A percentile compares a stretch with the other conserved stretches of the same genome.
Evolutionary conservation across 2,329 filamentous ascomycete species (phyloP).

Genomic region (Aureobasidium sp.): DNA sequence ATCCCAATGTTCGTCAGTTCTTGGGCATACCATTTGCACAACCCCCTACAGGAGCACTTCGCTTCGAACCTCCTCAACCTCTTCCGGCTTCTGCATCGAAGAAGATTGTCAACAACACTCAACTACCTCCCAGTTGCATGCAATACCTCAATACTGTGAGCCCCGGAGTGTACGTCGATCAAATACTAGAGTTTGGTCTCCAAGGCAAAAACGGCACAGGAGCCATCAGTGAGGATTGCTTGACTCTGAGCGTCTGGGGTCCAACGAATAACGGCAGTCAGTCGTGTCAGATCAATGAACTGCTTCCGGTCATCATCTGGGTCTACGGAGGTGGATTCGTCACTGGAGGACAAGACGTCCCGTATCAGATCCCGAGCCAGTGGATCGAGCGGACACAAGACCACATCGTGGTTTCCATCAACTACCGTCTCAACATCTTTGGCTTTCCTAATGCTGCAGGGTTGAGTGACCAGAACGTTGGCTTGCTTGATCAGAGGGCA

Average conservation of each 20-base stretch:
- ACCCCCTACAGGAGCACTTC: constrained; percentile 21
- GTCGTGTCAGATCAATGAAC: constrained; percentile 12
- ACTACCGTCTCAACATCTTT: constrained; percentile 38
- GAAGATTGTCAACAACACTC: constrained; percentile 20
- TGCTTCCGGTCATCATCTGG: constrained; percentile 41
- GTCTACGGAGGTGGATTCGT: constrained; percentile 43
- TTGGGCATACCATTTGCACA: constrained; percentile 24
- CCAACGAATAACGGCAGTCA: constrained; percentile 23
- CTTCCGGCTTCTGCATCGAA: constrained; percentile 20
- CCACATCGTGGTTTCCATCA: constrained; percentile 33
- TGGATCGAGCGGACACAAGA: constrained; percentile 35
- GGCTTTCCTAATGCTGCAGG: constrained; percentile 34
- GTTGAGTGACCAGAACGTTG: constrained; percentile 38
- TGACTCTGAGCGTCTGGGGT: constrained; percentile 42
- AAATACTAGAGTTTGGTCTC: constrained; percentile 27
- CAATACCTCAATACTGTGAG: constrained; percentile 22
- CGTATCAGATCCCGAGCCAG: constrained; percentile 40
- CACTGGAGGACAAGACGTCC: constrained; percentile 39
- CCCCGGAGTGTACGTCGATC: constrained; percentile 21
- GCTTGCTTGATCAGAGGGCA: constrained; percentile 47
- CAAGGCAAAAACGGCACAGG: constrained; percentile 26
- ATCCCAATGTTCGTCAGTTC: constrained; percentile 20
- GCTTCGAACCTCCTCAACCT: constrained; percentile 21
- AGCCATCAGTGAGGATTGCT: constrained; percentile 38
- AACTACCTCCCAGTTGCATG: constrained; percentile 24